Percentiles rank a stretch among this genome's conserved stretches.
Evolutionary conservation across 2,329 filamentous ascomycete species (phyloP).

Genomic region (Cadophora malorum): DNA sequence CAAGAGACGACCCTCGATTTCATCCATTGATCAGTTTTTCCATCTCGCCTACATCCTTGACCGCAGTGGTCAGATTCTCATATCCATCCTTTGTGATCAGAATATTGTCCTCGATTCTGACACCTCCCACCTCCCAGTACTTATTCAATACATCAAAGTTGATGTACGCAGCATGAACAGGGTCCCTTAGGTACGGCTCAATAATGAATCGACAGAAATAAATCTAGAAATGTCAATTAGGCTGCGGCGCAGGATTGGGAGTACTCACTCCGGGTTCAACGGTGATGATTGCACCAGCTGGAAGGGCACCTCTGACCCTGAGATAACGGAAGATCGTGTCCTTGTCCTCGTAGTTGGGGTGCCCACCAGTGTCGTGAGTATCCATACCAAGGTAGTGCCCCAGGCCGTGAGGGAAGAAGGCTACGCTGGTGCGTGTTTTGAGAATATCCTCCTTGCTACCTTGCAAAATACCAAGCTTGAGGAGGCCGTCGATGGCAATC

Average conservation of each 20-base stretch:
- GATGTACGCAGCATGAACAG: conserved; percentile 77
- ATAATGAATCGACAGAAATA: conserved; percentile 95
- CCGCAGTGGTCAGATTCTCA: conserved; percentile 75
- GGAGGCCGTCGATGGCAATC: conserved; percentile 80
- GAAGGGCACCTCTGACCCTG: conserved; percentile 76
- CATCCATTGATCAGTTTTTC: conserved; percentile 49
- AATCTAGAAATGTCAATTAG: conserved; percentile 55
- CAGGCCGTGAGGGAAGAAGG: conserved; percentile 90
- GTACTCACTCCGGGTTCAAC: conserved; percentile 85
- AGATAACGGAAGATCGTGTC: conserved; percentile 90
- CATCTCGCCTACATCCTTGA: conserved; percentile 70
- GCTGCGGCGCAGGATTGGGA: background rate
- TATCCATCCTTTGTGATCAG: conserved; percentile 72
- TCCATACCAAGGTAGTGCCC: conserved; percentile 94
- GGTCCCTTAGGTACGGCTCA: conserved; percentile 76
- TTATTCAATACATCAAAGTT: conserved; percentile 73
- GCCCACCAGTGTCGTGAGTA: conserved; percentile 85
- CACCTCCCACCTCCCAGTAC: conserved; percentile 84
- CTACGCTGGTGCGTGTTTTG: conserved; percentile 78
- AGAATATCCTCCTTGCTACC: conserved; percentile 75
- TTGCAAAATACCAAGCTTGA: conserved; percentile 76
- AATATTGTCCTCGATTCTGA: conserved; percentile 75
- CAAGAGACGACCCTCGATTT: background rate
- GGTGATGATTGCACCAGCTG: conserved; percentile 84
- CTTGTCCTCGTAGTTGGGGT: conserved; percentile 77